Conservation (phyloP, 164 flowering plant genomes). For the Magnolia sinica region DNA sequence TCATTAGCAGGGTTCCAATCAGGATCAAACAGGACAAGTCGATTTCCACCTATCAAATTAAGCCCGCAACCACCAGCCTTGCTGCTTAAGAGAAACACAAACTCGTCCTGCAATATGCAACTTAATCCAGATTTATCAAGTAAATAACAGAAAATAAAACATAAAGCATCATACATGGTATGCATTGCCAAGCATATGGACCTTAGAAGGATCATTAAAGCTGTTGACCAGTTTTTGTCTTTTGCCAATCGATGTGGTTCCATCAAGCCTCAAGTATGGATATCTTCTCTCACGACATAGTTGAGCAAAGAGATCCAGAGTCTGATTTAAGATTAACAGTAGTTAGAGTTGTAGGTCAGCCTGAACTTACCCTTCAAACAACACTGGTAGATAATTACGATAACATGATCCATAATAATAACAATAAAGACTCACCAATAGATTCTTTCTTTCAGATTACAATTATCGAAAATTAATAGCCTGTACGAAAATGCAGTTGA, state of each 20-base stretch:
- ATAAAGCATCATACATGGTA: neutral
- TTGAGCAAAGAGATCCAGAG: conserved; percentile 95
- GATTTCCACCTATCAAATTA: conserved; percentile 94
- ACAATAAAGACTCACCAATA: no score
- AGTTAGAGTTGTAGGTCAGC: neutral
- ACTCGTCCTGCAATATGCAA: conserved; percentile 72
- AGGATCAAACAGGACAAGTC: conserved; percentile 95
- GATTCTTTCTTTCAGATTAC: no score
- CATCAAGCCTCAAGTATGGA: conserved; percentile 94
- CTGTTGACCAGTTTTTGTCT: conserved; percentile 84
- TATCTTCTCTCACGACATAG: conserved; percentile 95
- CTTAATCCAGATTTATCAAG: conserved; percentile 10
- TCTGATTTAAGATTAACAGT: conserved; percentile 37
- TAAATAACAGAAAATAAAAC: neutral
- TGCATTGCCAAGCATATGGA: conserved; percentile 14
- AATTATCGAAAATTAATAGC: no score
- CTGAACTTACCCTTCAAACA: neutral
- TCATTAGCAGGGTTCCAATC: conserved; percentile 99
- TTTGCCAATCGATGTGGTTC: conserved; percentile 87
- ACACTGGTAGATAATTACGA: neutral
- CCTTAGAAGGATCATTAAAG: conserved; percentile 84
- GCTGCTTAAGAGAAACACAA: conserved; percentile 96
- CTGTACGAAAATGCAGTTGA: no score
- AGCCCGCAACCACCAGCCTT: conserved; percentile 99
- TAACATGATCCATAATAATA: no score